A percentile compares a stretch with the other conserved stretches of the same genome.
Evolutionary conservation across 768 basidiomycete genomes (phyloP).

Genomic region (Fistulinella prunicolor): DNA sequence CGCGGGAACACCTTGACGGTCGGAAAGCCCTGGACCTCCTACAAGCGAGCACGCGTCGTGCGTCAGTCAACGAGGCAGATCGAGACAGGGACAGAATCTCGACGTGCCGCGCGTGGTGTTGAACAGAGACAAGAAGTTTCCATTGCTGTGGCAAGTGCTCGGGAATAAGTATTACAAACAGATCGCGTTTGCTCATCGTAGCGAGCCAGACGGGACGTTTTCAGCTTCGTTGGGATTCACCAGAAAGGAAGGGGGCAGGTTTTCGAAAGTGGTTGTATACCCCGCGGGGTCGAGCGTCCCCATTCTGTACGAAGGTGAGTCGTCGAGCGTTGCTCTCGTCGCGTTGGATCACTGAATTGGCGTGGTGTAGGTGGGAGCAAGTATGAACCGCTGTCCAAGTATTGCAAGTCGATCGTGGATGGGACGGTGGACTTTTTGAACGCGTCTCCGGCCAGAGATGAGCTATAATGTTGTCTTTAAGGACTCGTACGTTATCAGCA

Average conservation of each 20-base stretch:
- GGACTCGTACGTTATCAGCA: constrained; percentile 1
- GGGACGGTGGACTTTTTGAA: constrained; percentile 57
- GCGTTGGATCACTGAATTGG: background rate
- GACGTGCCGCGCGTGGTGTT: constrained; percentile 59
- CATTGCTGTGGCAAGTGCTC: constrained; percentile 78
- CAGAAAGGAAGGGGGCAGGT: constrained; percentile 46
- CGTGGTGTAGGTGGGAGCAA: constrained; percentile 58
- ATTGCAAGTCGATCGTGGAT: constrained; percentile 68
- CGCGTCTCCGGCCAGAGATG: constrained; percentile 34
- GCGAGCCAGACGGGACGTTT: constrained; percentile 62
- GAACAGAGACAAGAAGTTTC: constrained; percentile 73
- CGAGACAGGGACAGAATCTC: constrained; percentile 31
- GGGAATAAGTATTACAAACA: constrained; percentile 66
- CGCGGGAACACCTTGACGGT: constrained; percentile 91
- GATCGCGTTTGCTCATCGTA: constrained; percentile 60
- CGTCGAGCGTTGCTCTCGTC: constrained; percentile 13
- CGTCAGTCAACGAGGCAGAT: too few relatives aligned
- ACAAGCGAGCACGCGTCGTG: background rate
- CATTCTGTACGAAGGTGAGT: constrained; percentile 73
- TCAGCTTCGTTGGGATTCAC: constrained; percentile 59
- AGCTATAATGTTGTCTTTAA: constrained; percentile 20
- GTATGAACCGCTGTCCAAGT: constrained; percentile 68
- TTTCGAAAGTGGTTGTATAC: constrained; percentile 71
- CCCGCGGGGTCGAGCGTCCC: constrained; percentile 54
- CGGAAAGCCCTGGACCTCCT: constrained; percentile 88